phyloP scores from a whole-genome alignment of 2,329 filamentous ascomycete species.

The Diaporthe batatas region DNA sequence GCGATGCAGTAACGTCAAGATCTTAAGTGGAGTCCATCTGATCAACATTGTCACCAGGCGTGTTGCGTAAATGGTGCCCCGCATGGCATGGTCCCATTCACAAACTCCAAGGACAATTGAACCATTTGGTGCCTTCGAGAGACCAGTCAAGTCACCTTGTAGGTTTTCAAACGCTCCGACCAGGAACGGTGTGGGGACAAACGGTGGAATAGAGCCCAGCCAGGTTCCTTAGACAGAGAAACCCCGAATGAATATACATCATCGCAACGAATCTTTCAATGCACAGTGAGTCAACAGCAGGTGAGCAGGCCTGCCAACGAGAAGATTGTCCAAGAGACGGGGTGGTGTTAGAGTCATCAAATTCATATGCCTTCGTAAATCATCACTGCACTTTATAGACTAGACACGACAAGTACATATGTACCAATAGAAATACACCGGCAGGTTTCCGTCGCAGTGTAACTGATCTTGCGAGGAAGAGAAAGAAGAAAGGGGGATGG shows the following conservation, averaged over 20 bases:
- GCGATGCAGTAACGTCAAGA: not conserved
- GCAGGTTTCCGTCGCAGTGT: not conserved
- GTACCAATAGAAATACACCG: constrained; percentile 28
- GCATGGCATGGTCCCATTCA: not conserved
- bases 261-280: not conserved
- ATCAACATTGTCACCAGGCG: not conserved
- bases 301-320: too few relatives aligned
- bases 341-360: not conserved
- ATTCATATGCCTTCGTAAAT: constrained; percentile 18
- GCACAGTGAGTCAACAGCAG: not conserved
- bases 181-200: not conserved
- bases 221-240: not conserved
- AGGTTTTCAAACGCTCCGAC: not conserved
- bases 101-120: not conserved
- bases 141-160: not conserved
- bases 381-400: constrained; percentile 17
- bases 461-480: not conserved
- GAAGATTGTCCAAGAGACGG: not conserved
- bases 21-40: not conserved
- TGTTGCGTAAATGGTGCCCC: not conserved
- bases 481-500: not conserved
- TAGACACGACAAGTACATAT: constrained; percentile 13
- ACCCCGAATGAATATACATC: not conserved
- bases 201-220: not conserved
- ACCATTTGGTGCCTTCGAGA: not conserved